phyloP scores from a whole-genome alignment of 495 filamentous ascomycete genomes.

The Venustampulla echinocandica region DNA sequence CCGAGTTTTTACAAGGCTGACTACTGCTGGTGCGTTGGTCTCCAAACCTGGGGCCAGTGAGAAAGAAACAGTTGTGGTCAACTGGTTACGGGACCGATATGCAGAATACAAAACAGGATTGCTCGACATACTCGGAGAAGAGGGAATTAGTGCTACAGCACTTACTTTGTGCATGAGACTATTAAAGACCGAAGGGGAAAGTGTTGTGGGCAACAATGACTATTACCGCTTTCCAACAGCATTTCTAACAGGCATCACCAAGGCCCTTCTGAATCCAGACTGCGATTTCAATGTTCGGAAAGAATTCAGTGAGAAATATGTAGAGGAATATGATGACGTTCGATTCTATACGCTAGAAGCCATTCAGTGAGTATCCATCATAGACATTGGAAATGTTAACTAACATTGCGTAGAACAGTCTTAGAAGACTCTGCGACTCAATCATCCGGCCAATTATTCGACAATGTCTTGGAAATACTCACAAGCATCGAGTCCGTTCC shows the following conservation, averaged over 20 bases:
- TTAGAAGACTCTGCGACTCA: constrained; percentile 27
- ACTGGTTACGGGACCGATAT: constrained; percentile 71
- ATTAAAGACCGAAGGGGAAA: constrained; percentile 63
- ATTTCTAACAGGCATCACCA: constrained; percentile 55
- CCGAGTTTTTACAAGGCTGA: constrained; percentile 77
- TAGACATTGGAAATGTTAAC: constrained; percentile 9
- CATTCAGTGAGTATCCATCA: constrained; percentile 47
- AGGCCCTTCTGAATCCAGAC: constrained; percentile 48
- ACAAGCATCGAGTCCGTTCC: constrained; percentile 57
- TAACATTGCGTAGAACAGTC: constrained; percentile 26
- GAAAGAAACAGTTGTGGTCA: constrained; percentile 62
- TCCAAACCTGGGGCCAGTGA: constrained; percentile 54
- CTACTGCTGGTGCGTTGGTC: constrained; percentile 63
- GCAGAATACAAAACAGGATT: constrained; percentile 57
- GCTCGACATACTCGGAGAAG: constrained; percentile 43
- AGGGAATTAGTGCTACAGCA: constrained; percentile 47
- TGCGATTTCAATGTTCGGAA: constrained; percentile 47
- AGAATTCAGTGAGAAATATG: constrained; percentile 68
- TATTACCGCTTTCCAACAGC: constrained; percentile 54
- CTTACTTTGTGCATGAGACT: constrained; percentile 76
- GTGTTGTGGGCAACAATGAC: constrained; percentile 50
- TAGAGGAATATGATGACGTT: constrained; percentile 75
- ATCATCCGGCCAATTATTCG: constrained; percentile 36
- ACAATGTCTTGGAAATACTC: constrained; percentile 53
- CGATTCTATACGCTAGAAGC: constrained; percentile 68